These are phyloP conservation scores for Plantago coronopus DNA, from an alignment of 305 asterid species.

Conservation along the genomic window DNA sequence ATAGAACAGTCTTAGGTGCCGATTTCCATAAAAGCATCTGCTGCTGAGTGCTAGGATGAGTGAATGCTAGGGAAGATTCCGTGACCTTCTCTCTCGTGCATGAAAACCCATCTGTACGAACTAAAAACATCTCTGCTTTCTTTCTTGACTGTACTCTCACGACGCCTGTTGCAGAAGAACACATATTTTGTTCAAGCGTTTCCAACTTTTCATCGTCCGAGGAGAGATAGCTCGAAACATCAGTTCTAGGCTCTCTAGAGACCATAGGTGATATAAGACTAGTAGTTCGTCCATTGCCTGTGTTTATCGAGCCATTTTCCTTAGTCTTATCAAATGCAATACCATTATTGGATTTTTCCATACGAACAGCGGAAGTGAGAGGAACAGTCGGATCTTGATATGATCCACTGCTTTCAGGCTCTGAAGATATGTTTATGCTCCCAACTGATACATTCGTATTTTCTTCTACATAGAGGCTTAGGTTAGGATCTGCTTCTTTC, in stretches of 20 bases:
- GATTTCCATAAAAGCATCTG: slow-evolving; percentile 99
- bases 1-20: slow-evolving; percentile 79
- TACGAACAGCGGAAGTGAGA: slow-evolving; percentile 25
- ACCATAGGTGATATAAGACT: slow-evolving; percentile 30
- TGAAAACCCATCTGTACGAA: slow-evolving; percentile 94
- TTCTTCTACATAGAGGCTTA: slow-evolving; percentile 33
- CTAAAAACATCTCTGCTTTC: slow-evolving; percentile 99
- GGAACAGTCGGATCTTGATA: slow-evolving; percentile 34
- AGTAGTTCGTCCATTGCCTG: slow-evolving; percentile 33
- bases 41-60: slow-evolving; percentile 99
- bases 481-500: slow-evolving; percentile 33
- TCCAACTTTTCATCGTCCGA: slow-evolving; percentile 65
- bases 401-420: slow-evolving; percentile 30
- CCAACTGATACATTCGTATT: slow-evolving; percentile 36
- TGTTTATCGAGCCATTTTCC: slow-evolving; percentile 36
- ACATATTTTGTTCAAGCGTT: slow-evolving; percentile 67
- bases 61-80: slow-evolving; percentile 95
- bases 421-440: slow-evolving; percentile 28
- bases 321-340: slow-evolving; percentile 25
- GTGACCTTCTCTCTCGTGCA: slow-evolving; percentile 94
- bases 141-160: slow-evolving; percentile 93
- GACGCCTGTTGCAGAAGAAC: slow-evolving; percentile 94
- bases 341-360: slow-evolving; percentile 32
- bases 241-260: slow-evolving; percentile 30
- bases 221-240: slow-evolving; percentile 44